Base-by-base conservation (phyloP, 768 basidiomycete species). In the Gelatoporia subvermispora region DNA sequence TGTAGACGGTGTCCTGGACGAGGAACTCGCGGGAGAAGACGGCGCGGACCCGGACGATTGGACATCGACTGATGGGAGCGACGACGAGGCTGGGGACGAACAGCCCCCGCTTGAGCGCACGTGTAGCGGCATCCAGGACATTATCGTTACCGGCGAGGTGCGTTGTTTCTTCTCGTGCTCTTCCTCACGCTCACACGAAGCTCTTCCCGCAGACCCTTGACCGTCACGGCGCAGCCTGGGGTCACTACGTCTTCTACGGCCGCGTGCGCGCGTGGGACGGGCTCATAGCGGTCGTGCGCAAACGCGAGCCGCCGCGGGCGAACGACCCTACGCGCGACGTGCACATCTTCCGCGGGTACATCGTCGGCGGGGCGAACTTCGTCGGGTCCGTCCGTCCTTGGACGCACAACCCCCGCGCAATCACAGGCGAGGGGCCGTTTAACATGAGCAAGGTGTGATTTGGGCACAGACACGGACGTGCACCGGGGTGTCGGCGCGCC, bases 311-410 rank as follows among this genome's bases (percentile, higher is more conserved):
- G 20, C 20, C 28, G 39, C 48, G 46, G 11, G 28, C 25, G 31
- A 15, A 43, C 15, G 22, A 17, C 48, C 38, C 43, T 21, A 34
- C 34, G 13, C 46, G 52, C 35, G 59, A 55, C 49, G 35, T 50
- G 20, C 55, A 51, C 13, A 71, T 88, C 35, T 81, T 88, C 53
- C 84, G 81, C 37, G 88, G 88, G 4, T 88, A 88, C 59, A 53
- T 90, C 44, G 73, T 83, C 9, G 85, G 78, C 0, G 78, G 76
- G 3, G 66, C 73, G 48, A 84, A 74, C 46, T 75, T 88, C 53
- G 84, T 86, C 13, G 88, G 88, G 3, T 81, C 81, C 48, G 88
- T 87, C 88, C 71, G 87, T 24, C 64, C 66, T 37, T 65, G 70
- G 53, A 76, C 73, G 35, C 62, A 59, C 48, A 69, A 59, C 48